These are phyloP conservation scores for Trametes villosa DNA, from an alignment of 768 basidiomycete genomes.

Conservation along the genomic window DNA sequence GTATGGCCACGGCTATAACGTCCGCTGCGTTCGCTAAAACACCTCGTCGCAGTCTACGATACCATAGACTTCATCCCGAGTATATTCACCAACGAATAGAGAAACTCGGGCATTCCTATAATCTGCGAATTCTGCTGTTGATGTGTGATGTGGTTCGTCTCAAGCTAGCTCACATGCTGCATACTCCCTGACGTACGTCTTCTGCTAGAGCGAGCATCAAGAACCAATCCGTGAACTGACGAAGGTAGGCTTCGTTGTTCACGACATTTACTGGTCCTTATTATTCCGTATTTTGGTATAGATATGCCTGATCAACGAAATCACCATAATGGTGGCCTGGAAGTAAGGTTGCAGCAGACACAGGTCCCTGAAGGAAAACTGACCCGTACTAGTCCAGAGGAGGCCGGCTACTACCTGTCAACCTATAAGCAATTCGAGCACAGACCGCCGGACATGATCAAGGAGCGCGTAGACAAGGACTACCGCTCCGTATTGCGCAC, in stretches of 20 bases:
- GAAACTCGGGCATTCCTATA: constrained; percentile 80
- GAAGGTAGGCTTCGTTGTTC: constrained; percentile 51
- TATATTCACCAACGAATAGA: constrained; percentile 93
- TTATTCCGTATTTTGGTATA: too few relatives aligned
- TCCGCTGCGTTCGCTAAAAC: background rate
- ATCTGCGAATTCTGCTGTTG: constrained; percentile 82
- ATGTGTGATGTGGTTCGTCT: constrained; percentile 87
- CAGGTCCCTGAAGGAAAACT: background rate
- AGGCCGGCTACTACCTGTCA: constrained; percentile 89
- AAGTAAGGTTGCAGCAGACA: constrained; percentile 52
- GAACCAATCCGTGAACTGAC: constrained; percentile 92
- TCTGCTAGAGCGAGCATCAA: constrained; percentile 83
- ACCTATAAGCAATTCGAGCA: constrained; percentile 94
- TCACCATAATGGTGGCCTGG: constrained; percentile 93
- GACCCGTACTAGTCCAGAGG: constrained; percentile 66
- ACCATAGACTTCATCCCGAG: constrained; percentile 96
- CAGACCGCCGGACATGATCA: constrained; percentile 91
- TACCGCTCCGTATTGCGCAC: constrained; percentile 81
- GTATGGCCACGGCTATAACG: background rate
- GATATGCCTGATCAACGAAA: constrained; percentile 89
- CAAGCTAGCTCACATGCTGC: background rate
- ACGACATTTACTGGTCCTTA: background rate
- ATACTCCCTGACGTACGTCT: background rate
- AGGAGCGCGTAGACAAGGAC: constrained; percentile 91
- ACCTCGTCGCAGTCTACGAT: constrained; percentile 66